Base-by-base conservation (phyloP, 2,329 filamentous ascomycete species). In the Alternaria burnsii region DNA sequence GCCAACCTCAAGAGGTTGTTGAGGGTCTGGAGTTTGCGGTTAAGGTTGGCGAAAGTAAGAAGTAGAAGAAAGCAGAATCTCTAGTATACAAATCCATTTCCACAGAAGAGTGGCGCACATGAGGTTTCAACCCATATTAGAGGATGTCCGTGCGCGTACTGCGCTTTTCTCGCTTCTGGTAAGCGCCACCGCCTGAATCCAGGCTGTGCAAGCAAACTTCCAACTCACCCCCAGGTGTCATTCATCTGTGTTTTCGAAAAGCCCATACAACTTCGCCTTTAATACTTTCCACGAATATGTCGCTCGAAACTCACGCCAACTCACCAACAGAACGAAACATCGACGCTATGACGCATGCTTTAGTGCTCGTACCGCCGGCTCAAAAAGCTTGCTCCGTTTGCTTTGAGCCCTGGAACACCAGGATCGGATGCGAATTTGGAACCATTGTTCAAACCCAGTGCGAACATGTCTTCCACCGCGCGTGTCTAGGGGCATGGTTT, bases 11-110 rank as follows among this genome's bases (percentile, higher is more conserved):
- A 26, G 44, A 55, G 36, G 44, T 55, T 6, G 44, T 50, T 20
- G 44, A 55, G 3, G 44, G 43, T 22, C 10, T 55, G n/a, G 44
- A 55, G 44, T 34, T 50, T 55, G 53, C 53, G 18, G 53, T 26
- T 6, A 42, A 50, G 14, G 8, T 55, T 42, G 36, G 36, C 5
- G 24, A 41, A 34, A 41, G 18, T 32, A 48, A 42, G 26, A 42
- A 50, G 26, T 34, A 50, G 34, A 18, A 10, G n/a, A 43, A 32
- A 22, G 22, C n/a, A 44, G 9, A n/a, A 47, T 55, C 4, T 22
- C 40, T 14, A 11, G 6, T 41, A 2, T 14, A 6, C 18, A 22
- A 41, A 22, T 11, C 3, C 18, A 41, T 3, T 22, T 11, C 10
- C 18, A 12, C 7, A 22, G 5, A 18, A 1, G 18, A 22, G 18